Percentiles rank a stretch among this genome's conserved stretches.
phyloP scores from a whole-genome alignment of 1,139 yeast genomes.

The Ogataea hybrid region DNA sequence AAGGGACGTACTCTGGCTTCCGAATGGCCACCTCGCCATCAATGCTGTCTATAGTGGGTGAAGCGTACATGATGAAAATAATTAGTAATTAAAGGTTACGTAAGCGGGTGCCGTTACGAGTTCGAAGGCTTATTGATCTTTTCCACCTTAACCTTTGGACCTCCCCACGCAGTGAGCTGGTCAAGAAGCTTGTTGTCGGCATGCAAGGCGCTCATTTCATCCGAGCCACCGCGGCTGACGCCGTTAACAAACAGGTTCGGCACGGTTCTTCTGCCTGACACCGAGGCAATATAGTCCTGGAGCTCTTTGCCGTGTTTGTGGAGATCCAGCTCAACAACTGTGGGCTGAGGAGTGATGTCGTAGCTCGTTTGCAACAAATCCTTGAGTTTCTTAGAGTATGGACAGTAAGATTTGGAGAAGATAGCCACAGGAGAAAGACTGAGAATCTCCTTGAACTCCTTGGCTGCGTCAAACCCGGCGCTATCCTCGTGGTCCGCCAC shows the following conservation, averaged over 20 bases:
- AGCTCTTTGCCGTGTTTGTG: constrained; percentile 65
- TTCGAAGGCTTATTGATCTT: constrained; percentile 58
- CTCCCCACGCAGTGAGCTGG: constrained; percentile 62
- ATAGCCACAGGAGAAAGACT: constrained; percentile 66
- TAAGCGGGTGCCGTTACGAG: constrained; percentile 24
- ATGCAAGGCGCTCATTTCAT: constrained; percentile 70
- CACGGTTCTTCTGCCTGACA: constrained; percentile 65
- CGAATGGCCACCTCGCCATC: constrained; percentile 10
- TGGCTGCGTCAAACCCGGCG: constrained; percentile 52
- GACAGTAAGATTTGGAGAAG: constrained; percentile 71
- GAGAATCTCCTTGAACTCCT: constrained; percentile 59
- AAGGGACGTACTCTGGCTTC: constrained; percentile 21
- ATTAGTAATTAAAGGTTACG: not conserved
- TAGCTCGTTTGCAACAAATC: constrained; percentile 61
- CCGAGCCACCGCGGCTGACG: constrained; percentile 71
- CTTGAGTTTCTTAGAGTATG: constrained; percentile 72
- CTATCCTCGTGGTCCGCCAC: not conserved
- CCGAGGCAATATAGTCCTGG: constrained; percentile 55
- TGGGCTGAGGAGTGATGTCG: constrained; percentile 67
- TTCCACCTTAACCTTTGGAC: constrained; percentile 49
- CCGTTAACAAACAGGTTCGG: constrained; percentile 70
- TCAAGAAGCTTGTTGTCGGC: constrained; percentile 49
- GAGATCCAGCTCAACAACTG: constrained; percentile 77
- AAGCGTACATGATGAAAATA: constrained; percentile 7
- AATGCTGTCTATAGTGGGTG: constrained; percentile 24